A percentile compares a stretch with the other conserved stretches of the same genome.
phyloP scores from a whole-genome alignment of 352 stramenopile genomes.

The Thraustochytrium sp. region DNA sequence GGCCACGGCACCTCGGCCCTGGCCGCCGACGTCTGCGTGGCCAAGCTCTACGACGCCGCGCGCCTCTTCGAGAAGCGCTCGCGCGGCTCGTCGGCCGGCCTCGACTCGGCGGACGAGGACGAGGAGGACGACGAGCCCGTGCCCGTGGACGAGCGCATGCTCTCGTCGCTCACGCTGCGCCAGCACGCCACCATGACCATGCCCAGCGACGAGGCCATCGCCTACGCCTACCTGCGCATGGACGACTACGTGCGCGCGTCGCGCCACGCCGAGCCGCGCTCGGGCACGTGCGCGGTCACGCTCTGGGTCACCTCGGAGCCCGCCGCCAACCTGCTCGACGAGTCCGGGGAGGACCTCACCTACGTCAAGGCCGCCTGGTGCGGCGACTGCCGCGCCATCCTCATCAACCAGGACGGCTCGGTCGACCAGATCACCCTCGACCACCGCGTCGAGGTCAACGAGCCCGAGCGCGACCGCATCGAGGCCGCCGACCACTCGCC shows the following conservation, averaged over 20 bases:
- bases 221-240: slow-evolving; percentile 4
- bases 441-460: slow-evolving; percentile 32
- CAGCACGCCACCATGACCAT: background rate
- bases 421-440: slow-evolving; percentile 31
- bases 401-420: slow-evolving; percentile 7
- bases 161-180: background rate
- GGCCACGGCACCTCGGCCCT: slow-evolving; percentile 34
- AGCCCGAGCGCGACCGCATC: slow-evolving; percentile 39
- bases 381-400: slow-evolving; percentile 31
- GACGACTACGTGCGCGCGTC: slow-evolving; percentile 14
- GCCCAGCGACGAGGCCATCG: slow-evolving; percentile 39
- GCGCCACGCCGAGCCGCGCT: slow-evolving; percentile 1
- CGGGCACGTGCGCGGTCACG: slow-evolving; percentile 39
- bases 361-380: slow-evolving; percentile 29
- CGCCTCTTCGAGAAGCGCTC: background rate
- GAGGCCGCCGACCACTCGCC: slow-evolving; percentile 18
- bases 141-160: background rate
- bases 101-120: background rate
- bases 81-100: slow-evolving; percentile 3
- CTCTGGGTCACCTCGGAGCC: slow-evolving; percentile 28
- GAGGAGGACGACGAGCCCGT: background rate
- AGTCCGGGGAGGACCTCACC: background rate
- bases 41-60: slow-evolving; percentile 12
- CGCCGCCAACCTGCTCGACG: background rate
- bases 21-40: slow-evolving; percentile 32